Evolutionary conservation across 257 asterid species (phyloP), one percentile per base, ranked within the genome.

Genomic region (Rehmannia glutinosa): DNA sequence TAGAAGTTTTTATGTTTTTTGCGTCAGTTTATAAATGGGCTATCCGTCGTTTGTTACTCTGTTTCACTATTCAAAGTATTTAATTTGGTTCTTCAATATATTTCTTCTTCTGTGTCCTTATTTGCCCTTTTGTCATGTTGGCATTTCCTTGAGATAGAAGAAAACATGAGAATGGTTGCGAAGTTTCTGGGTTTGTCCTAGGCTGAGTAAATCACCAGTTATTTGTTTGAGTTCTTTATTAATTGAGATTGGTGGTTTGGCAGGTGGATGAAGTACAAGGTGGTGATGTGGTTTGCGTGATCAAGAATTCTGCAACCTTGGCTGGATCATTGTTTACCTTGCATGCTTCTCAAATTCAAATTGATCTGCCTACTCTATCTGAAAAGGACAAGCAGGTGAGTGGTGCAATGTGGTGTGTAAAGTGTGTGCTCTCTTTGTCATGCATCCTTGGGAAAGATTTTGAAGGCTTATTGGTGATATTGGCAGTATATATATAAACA

Each of bases 331-430:
- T 94, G 61, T 94, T 91, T 73, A 94, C 99, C 47, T 65, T 94
- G 79, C 98, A 94, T 65, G 98, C 96, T 74, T 92, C 99, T 51
- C 99, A 94, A 77, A 78, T 91, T 75, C 95, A 72, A 39, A 94
- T 94, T 43, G 96, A 94, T 15, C 77, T 94, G 68, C 99, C 99
- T 52, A 94, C 99, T 11, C 87, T 94, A 63, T 79, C 97, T 17
- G 91, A 82, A 23, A 69, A 77, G 55, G 99, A 94, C 84, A 91
- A 91, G 82, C 82, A 91, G 96, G 99, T 94, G 72, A 77, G 72
- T 61, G 43, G 17, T 66, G 65, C 62, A 51, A 43, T 30, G 30
- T 54, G 42, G 6, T 68, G 50, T 63, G 5, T 25, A n/a, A 60
- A 11, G 7, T 57, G 23, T 70, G 21, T 62, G 32, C 19, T 52